These are phyloP conservation scores for Paramyrothecium roridum DNA, from an alignment of 2,329 filamentous ascomycete species.

Conservation along the genomic window DNA sequence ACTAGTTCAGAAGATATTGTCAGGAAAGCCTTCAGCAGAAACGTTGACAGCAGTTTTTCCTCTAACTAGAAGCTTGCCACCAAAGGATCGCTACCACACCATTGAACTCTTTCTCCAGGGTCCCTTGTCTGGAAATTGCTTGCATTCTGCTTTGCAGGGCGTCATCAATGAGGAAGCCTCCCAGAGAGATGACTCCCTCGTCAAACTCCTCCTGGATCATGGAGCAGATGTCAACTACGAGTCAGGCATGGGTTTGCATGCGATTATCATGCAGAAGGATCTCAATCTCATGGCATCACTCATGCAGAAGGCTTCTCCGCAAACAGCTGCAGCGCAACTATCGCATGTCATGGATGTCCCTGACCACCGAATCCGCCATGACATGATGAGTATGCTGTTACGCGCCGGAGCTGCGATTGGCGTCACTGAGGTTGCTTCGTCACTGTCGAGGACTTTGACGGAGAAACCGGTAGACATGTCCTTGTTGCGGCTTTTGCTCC, in stretches of 20 bases:
- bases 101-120: slow-evolving; percentile 47
- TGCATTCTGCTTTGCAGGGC: slow-evolving; percentile 49
- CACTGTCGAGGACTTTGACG: slow-evolving; percentile 38
- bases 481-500: slow-evolving; percentile 45
- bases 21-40: slow-evolving; percentile 41
- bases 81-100: slow-evolving; percentile 42
- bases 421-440: slow-evolving; percentile 36
- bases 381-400: slow-evolving; percentile 46
- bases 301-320: slow-evolving; percentile 41
- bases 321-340: slow-evolving; percentile 46
- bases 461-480: slow-evolving; percentile 46
- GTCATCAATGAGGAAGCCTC: slow-evolving; percentile 47
- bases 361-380: slow-evolving; percentile 37
- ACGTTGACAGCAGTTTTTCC: slow-evolving; percentile 49
- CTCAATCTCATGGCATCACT: slow-evolving; percentile 40
- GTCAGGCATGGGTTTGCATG: slow-evolving; percentile 44
- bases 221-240: slow-evolving; percentile 54
- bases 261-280: slow-evolving; percentile 47
- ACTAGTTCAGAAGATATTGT: slow-evolving; percentile 44
- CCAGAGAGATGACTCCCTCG: slow-evolving; percentile 46
- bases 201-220: slow-evolving; percentile 48
- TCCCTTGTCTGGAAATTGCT: slow-evolving; percentile 41
- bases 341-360: slow-evolving; percentile 42
- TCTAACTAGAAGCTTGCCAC: slow-evolving; percentile 38
- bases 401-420: slow-evolving; percentile 40